Base-by-base conservation (phyloP, 768 basidiomycete species). In the Leccinum boreale region DNA sequence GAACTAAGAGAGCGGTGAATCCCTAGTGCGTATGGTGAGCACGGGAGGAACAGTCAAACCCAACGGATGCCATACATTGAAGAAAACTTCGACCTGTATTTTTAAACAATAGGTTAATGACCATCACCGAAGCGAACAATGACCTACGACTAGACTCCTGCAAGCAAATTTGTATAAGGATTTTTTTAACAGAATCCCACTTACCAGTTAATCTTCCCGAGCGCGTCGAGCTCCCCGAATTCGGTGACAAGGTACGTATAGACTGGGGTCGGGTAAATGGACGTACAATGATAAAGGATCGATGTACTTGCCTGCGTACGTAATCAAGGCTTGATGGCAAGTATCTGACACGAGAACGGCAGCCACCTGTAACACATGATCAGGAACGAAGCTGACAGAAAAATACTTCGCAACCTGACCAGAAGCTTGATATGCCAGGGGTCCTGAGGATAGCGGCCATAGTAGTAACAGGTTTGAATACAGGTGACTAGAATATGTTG, bases 401-500 rank as follows among this genome's bases (percentile, higher is more conserved):
- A 24, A 5, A 12, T 33, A 2, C 21, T 9, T 12, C n/a, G 31
- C 29, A 3, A 21, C 68, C 77, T 59, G 58, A 84, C 84, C 47
- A 85, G 66, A 12, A 69, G 51, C 61, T 80, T 82, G 59, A 79
- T 74, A 7, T 76, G 70, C 83, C 82, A 84, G 24, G 71, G 67
- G 67, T 85, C 84, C 33, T 71, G 73, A 55, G 81, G 78, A 64
- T 85, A 73, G 1, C 56, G 78, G 15, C 70, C 73, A 52, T 71
- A 85, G 65, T 85, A 85, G 61, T 80, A 85, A 75, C 76, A 84
- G 1, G 79, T 76, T 67, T 86, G 85, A 14, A 85, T 74, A 55
- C 75, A 73, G 12, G 84, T 84, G n/a, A 85, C 85, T 86, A 44
- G 36, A 0, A 39, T 9, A 48, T 31, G 29, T 7, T 11, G 17